Evolutionary conservation across 345 rosid species (phyloP), one percentile per base, ranked within the genome.

Genomic region (Rubroshorea leprosula): DNA sequence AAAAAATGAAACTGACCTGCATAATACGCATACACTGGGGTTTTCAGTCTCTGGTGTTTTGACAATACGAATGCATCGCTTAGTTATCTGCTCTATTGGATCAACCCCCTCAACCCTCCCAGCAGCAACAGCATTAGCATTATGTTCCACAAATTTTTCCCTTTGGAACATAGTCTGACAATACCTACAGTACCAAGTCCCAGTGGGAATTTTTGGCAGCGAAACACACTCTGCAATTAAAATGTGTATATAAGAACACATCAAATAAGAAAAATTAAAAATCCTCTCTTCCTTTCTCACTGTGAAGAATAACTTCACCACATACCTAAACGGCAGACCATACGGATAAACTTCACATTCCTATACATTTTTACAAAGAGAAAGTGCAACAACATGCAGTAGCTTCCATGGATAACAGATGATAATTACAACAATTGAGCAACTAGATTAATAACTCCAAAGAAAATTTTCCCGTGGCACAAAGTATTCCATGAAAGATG

Each of bases 81-180:
- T 79, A 22, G 88, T 76, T 70, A 92, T 92, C 76, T 92, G 79
- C 52, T 78, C 90, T 57, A 89, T 83, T 17, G 96, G 89, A 79
- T 93, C 99, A 70, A 83, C 80, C 72, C 97, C 99, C 6, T 76
- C 75, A 73, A 89, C 78, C 68, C 94, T 85, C 44, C 97, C 96
- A 60, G 96, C 99, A 24, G 97, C 97, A 63, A 83, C 57, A 21
- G 99, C 96, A 70, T 93, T 85, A 49, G 65, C 82, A 73, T 85
- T 89, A 48, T 44, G 73, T 69, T 83, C 90, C 65, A 82, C 94
- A 55, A 77, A 78, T 63, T 74, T 89, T 69, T 87, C 97, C 66
- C 70, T 83, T 61, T 80, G 74, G 50, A 80, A 74, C 64, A 54
- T 75, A 67, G 77, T 80, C 65, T 64, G 65, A 71, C 99, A 93